Evolutionary conservation across 352 stramenopile species (phyloP), one percentile per base, ranked within the genome.

Genomic region (Pythium monospermum): DNA sequence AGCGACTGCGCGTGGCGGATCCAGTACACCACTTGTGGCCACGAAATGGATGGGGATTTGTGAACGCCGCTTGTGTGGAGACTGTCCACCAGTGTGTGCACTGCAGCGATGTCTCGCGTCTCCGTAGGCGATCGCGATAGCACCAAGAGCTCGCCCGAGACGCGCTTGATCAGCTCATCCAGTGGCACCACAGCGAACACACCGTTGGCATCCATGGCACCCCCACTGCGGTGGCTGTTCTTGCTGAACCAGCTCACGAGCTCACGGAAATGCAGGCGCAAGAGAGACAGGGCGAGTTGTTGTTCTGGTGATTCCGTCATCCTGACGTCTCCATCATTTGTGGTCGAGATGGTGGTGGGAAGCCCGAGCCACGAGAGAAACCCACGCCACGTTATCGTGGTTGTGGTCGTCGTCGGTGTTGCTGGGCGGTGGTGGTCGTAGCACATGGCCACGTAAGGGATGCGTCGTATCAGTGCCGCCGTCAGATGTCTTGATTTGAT

Each of bases 301-400:
- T 53, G 33, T 28, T 59, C 52, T 1, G 52, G 22, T 0, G 40
- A 36, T 15, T 51, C 50, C 31, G 40, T 22, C 0, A 36, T 19
- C 1, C 35, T 18, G 12, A 38, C 36, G 19, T 27, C 3, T 8
- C 7, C 30, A 35, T 16, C 30, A 21, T 4, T n/a, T 28, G 28
- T 8, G 1, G 13, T n/a, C 2, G 6, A 26, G 32, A 39, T 15
- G 28, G 6, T 21, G 2, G 26, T 12, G 2, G 39, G 50, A 31
- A 52, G 42, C 6, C 47, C 3, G 3, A 59, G 26, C 52, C 52
- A 59, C 13, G 45, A 12, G 16, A 47, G 11, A 19, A 59, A 59
- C 8, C 30, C 32, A 19, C 12, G 16, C 41, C 43, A 59, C 18
- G 13, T 28, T 18, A 36, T 13, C 8, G 13, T 35, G 18, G 18